Percentiles rank a stretch among this genome's conserved stretches.
Evolutionary conservation across 1,139 yeast species (phyloP).

Genomic region (Pneumocystis canis): DNA sequence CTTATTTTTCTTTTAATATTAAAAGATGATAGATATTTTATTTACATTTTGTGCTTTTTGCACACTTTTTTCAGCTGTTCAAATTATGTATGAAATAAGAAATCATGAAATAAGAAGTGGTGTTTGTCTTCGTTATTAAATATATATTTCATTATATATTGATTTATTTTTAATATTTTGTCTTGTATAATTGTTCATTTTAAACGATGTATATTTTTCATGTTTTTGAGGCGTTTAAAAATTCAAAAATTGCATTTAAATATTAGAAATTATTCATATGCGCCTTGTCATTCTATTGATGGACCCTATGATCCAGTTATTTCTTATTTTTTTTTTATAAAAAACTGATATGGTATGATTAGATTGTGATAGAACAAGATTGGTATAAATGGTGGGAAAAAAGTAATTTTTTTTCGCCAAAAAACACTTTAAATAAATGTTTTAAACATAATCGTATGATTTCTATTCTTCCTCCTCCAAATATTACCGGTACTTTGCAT

Average conservation of each 20-base stretch:
- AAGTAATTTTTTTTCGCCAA: background rate
- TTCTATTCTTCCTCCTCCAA: slow-evolving; percentile 12
- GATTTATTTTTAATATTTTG: background rate
- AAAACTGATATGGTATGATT: background rate
- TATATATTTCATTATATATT: background rate
- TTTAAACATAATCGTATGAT: background rate
- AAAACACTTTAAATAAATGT: background rate
- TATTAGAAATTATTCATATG: background rate
- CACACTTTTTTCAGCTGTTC: slow-evolving; percentile 68
- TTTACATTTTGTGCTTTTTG: slow-evolving; percentile 52
- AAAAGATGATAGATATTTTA: slow-evolving; percentile 37
- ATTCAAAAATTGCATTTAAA: background rate
- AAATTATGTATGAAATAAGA: slow-evolving; percentile 87
- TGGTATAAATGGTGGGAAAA: slow-evolving; percentile 3
- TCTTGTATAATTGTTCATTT: background rate
- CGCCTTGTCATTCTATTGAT: background rate
- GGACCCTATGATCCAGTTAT: background rate
- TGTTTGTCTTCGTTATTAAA: slow-evolving; percentile 59
- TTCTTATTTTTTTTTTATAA: background rate
- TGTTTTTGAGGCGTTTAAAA: background rate
- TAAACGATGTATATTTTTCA: background rate
- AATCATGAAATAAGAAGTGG: slow-evolving; percentile 77
- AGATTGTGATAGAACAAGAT: background rate
- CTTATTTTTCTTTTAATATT: background rate
- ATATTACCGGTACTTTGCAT: slow-evolving; percentile 12